Base-by-base conservation (phyloP, 257 asterid genomes). In the Eustoma russellianum region DNA sequence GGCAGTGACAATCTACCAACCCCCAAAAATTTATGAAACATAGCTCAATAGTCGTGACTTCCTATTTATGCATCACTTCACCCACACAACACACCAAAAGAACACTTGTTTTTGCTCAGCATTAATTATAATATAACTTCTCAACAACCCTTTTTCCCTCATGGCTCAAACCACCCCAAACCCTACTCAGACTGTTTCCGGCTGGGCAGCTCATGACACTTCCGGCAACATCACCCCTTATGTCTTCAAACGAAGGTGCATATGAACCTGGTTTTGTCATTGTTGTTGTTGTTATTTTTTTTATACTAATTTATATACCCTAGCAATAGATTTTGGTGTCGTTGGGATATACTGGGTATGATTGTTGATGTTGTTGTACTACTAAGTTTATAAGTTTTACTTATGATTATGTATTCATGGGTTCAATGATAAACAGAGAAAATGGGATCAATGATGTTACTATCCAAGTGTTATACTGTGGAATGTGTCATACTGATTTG, bases 181-280 rank as follows among this genome's bases (percentile, higher is more conserved):
- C 48, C 82, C 72, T 59, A 72, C 72, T 2, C 67, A 52, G 64
- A 59, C 57, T 9, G 77, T 72, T 52, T 66, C 79, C 5, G 82
- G 82, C 48, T 76, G 79, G 79, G 79, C 82, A 43, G 82, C 82
- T 40, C 74, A 59, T 41, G 79, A 76, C 49, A 4, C 74, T 53
- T 66, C 77, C 18, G 82, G 79, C 63, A 66, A 59, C 13, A 69
- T 72, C 67, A 69, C 74, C 13, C 82, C 82, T 43, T 66, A 66
- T 19, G 65, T 62, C 50, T 76, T 76, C 82, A 76, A 69, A 10
- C 61, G 82, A 59, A 72, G 82, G 82, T 46, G 0, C 28, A 34
- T 52, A 8, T 3, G 3, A 24, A 24, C 3, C 30, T 24, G 30
- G 30, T 24, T 17, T 44, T 16, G 2, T 17, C 1, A 8, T 13